Evolutionary conservation across 139 green algal genomes (phyloP), one percentile per base, ranked within the genome.

Genomic region (Spirogloea muscicola): DNA sequence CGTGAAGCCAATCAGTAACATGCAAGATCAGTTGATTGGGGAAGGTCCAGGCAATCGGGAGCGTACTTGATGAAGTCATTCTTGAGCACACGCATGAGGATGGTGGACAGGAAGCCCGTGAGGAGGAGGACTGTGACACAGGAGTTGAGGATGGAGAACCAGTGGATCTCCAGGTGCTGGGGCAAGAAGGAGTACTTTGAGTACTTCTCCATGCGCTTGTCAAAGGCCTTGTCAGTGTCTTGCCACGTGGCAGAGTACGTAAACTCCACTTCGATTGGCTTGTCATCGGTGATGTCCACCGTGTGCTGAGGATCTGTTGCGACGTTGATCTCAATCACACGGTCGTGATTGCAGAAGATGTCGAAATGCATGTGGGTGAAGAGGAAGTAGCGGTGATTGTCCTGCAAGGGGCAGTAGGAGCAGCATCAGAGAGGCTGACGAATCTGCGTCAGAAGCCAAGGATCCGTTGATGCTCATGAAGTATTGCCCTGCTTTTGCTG

Each of bases 251-350:
- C 82, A 3, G 62, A 82, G 62, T 82, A 88, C n/a, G 79, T 72
- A 75, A 88, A 88, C 51, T 83, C 71, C 9, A 83, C 84, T 9
- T 74, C n/a, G 27, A 78, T 27, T 27, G 49, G 9, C 10, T 67
- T 81, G 52, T 77, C 71, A 49, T 83, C 84, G 9, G 79, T 88
- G 64, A 89, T 89, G 71, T 88, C 78, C 27, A 89, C 71, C 25
- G 72, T 80, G 7, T 31, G 70, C 21, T 68, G 10, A 6, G 86
- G 87, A 48, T 94, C 90, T 21, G 90, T 93, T 37, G 83, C 89
- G 16, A 96, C 88, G 57, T 91, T 92, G 68, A 98, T 90, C 77
- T 96, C 93, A 52, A 88, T 87, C 37, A 88, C 79, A 34, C 51
- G 57, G 64, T 88, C 79, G 21, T 75, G 52, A 70, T 89, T 89